A percentile compares a stretch with the other conserved stretches of the same genome.
phyloP scores from a whole-genome alignment of 108 stramenopile genomes.

The Skeletonema costatum region DNA sequence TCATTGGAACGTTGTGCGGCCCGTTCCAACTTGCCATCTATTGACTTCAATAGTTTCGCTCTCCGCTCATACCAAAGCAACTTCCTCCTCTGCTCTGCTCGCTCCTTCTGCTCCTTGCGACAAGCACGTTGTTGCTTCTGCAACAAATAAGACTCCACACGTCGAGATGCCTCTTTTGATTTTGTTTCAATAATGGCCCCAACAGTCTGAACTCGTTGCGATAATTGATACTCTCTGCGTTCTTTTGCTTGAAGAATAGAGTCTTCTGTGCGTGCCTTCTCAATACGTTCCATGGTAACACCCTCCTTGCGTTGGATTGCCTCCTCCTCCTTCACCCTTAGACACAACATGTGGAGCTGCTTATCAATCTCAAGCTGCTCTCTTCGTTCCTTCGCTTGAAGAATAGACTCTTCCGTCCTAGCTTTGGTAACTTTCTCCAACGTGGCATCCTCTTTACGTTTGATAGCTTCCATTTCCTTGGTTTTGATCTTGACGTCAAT shows the following conservation, averaged over 20 bases:
- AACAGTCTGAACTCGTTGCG: constrained; percentile 3
- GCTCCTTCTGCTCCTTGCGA: constrained; percentile 27
- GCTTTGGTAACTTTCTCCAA: constrained; percentile 7
- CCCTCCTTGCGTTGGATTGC: constrained; percentile 25
- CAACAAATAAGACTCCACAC: constrained; percentile 8
- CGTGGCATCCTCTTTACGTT: neutral
- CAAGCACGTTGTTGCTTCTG: constrained; percentile 34
- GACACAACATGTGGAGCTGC: neutral
- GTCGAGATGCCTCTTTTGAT: neutral
- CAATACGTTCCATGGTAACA: constrained; percentile 5
- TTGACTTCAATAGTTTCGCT: constrained; percentile 7
- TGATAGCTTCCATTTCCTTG: neutral
- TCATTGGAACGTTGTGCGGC: constrained; percentile 4
- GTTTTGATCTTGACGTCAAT: constrained; percentile 6
- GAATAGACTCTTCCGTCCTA: neutral
- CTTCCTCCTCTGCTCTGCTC: constrained; percentile 24
- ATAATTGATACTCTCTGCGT: constrained; percentile 13
- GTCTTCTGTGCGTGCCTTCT: constrained; percentile 17
- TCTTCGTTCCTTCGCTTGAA: constrained; percentile 6
- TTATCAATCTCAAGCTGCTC: neutral
- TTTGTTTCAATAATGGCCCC: constrained; percentile 11
- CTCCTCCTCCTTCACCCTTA: constrained; percentile 4
- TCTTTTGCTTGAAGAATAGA: constrained; percentile 18
- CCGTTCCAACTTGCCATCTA: constrained; percentile 33
- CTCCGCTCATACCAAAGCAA: constrained; percentile 26